phyloP scores from a whole-genome alignment of 1,139 yeast species.

The Saccharomycopsis hybrid region DNA sequence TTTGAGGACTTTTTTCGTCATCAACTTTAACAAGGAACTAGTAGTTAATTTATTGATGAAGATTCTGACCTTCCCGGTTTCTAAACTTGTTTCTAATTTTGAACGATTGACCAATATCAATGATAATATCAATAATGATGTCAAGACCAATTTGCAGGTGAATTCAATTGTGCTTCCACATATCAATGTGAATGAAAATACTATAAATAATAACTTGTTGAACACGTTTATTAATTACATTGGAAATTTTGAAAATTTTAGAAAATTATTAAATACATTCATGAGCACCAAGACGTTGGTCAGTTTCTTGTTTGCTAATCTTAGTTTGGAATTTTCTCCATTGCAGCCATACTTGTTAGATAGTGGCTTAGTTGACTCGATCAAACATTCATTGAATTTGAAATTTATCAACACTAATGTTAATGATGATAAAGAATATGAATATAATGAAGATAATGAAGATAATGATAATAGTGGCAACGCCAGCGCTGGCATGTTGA shows the following conservation, averaged over 20 bases:
- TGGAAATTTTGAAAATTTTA: slow-evolving; percentile 8
- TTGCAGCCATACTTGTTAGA: slow-evolving; percentile 52
- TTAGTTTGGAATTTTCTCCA: slow-evolving; percentile 76
- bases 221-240: not conserved
- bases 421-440: not conserved
- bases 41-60: slow-evolving; percentile 4
- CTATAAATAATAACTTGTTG: not conserved
- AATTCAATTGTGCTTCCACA: not conserved
- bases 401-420: no score
- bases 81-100: not conserved
- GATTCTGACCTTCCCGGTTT: not conserved
- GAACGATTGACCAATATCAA: not conserved
- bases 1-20: slow-evolving; percentile 13
- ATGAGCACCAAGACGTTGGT: slow-evolving; percentile 38
- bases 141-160: no score
- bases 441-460: no score
- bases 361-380: slow-evolving; percentile 46
- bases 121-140: not conserved
- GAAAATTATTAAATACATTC: not conserved
- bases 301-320: slow-evolving; percentile 67
- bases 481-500: no score
- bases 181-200: not conserved
- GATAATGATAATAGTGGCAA: no score
- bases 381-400: no score
- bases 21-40: slow-evolving; percentile 13